phyloP scores from a whole-genome alignment of 495 filamentous ascomycete species.

The Penicillium cinerascens region DNA sequence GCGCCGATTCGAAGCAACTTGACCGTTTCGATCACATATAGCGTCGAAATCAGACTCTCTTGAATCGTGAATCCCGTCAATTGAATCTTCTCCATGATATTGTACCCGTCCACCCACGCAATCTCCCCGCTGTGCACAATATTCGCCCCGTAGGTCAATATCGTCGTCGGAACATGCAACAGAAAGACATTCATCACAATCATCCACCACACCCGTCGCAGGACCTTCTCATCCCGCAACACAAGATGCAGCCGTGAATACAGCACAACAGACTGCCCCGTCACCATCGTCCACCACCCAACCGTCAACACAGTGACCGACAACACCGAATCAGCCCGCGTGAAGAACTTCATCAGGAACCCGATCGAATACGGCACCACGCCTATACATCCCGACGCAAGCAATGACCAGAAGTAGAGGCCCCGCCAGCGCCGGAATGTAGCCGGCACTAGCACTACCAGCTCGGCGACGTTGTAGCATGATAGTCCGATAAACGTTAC shows the following conservation, averaged over 20 bases:
- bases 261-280: conserved; percentile 49
- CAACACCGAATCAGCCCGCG: conserved; percentile 24
- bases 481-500: conserved; percentile 46
- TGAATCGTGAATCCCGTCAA: conserved; percentile 56
- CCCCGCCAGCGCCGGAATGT: conserved; percentile 52
- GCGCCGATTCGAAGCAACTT: conserved; percentile 47
- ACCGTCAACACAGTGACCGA: conserved; percentile 46
- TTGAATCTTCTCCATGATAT: conserved; percentile 55
- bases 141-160: conserved; percentile 49
- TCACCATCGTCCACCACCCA: conserved; percentile 55
- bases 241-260: conserved; percentile 52
- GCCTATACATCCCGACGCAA: conserved; percentile 41
- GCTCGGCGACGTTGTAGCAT: conserved; percentile 50
- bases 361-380: conserved; percentile 50
- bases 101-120: conserved; percentile 43
- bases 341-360: conserved; percentile 52
- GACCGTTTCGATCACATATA: conserved; percentile 56
- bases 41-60: conserved; percentile 53
- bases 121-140: conserved; percentile 22
- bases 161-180: conserved; percentile 47
- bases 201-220: conserved; percentile 39
- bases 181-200: conserved; percentile 45
- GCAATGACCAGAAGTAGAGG: conserved; percentile 53
- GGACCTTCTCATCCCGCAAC: conserved; percentile 40
- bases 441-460: conserved; percentile 46